Conservation (phyloP, 495 filamentous ascomycete genomes). For the Penicillium egyptiacum region DNA sequence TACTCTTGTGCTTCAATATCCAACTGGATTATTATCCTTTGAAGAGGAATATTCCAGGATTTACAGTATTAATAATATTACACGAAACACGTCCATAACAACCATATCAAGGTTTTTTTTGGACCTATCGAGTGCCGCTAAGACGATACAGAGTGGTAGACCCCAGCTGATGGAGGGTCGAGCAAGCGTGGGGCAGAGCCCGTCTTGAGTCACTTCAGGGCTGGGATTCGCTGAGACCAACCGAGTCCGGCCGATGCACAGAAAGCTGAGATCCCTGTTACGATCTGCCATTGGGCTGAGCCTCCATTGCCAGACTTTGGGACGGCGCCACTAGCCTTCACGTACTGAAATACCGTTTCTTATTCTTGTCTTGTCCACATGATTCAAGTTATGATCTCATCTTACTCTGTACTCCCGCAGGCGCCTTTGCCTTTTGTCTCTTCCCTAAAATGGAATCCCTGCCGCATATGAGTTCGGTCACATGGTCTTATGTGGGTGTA, state of each 20-base stretch:
- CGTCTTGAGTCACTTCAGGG: slow-evolving; percentile 29
- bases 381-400: slow-evolving; percentile 23
- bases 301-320: slow-evolving; percentile 27
- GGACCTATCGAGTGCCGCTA: slow-evolving; percentile 24
- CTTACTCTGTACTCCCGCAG: slow-evolving; percentile 12
- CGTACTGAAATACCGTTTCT: slow-evolving; percentile 6
- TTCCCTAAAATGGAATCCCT: slow-evolving; percentile 18
- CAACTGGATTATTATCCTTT: neutral
- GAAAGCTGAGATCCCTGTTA: slow-evolving; percentile 33
- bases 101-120: slow-evolving; percentile 12
- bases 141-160: slow-evolving; percentile 11
- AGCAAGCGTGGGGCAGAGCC: slow-evolving; percentile 28
- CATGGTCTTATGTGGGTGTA: slow-evolving; percentile 21
- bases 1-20: slow-evolving; percentile 1
- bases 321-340: slow-evolving; percentile 22
- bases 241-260: slow-evolving; percentile 25
- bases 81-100: slow-evolving; percentile 11
- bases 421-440: neutral
- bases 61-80: neutral
- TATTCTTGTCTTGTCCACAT: neutral
- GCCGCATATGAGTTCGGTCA: slow-evolving; percentile 34
- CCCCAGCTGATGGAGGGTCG: slow-evolving; percentile 38
- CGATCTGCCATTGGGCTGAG: slow-evolving; percentile 35
- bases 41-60: neutral
- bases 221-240: slow-evolving; percentile 25